These are phyloP conservation scores for Pontederia paniculata DNA, from an alignment of 176 grass and related monocot genomes.

Conservation along the genomic window DNA sequence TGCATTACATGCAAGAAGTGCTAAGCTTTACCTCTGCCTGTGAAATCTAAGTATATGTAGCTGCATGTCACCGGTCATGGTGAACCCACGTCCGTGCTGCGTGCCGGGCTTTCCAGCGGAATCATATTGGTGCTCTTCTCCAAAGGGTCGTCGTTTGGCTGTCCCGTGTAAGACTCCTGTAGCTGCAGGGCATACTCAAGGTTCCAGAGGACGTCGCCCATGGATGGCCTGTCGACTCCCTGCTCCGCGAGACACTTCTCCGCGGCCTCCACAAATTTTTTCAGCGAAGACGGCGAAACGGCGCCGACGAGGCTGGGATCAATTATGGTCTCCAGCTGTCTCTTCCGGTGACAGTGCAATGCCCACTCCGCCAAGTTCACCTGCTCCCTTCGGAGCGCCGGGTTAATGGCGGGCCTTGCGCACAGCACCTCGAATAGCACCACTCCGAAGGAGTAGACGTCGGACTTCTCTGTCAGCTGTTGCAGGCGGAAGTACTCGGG, in stretches of 20 bases:
- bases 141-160: background rate
- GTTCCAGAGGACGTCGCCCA: constrained; percentile 96
- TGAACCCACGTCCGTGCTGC: background rate
- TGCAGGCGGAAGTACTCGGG: constrained; percentile 93
- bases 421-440: constrained; percentile 86
- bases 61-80: constrained; percentile 1
- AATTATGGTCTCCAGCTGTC: constrained; percentile 67
- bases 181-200: constrained; percentile 89
- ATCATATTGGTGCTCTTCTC: background rate
- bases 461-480: constrained; percentile 90
- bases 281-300: constrained; percentile 52
- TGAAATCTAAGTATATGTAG: background rate
- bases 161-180: constrained; percentile 25
- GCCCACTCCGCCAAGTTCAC: constrained; percentile 95
- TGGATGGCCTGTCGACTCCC: constrained; percentile 71
- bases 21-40: too few relatives aligned
- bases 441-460: constrained; percentile 91
- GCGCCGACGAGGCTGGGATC: constrained; percentile 57
- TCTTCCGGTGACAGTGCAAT: constrained; percentile 54
- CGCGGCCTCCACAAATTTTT: constrained; percentile 73
- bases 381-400: constrained; percentile 80
- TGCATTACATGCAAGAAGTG: too few relatives aligned
- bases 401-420: constrained; percentile 87
- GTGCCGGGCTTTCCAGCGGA: background rate
- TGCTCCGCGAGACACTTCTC: constrained; percentile 96